Evolutionary conservation across 208 protist genomes (phyloP), one percentile per base, ranked within the genome.

Genomic region (Wallacemonas sp.): DNA sequence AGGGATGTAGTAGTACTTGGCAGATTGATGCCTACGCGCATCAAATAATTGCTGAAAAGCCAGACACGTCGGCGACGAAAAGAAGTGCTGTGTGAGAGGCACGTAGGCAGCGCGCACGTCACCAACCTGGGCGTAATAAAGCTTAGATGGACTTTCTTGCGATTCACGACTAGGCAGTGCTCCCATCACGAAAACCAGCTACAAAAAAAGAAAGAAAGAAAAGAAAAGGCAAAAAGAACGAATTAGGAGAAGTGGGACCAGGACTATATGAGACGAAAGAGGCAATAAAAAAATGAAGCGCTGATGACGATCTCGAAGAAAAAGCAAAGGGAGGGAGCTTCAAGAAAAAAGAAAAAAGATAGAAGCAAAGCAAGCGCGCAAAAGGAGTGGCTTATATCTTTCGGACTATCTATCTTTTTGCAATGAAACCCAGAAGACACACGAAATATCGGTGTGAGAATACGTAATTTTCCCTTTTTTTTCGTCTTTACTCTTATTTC

Each of bases 71-170:
- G 72, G 51, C 14, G 69, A 75, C 17, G 84, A 77, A 42, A 87
- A 90, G 67, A 85, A 90, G 69, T 87, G 77, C 15, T 58, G 62
- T 11, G 78, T 90, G 27, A 87, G 72, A 9, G 84, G 80, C 1
- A 87, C 17, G 6, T 75, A 71, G 5, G 70, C 68, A 41, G 80
- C 68, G 9, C 56, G 55, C 53, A 78, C 72, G 19, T 41, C 62
- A n/a, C 78, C 84, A 36, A 75, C 79, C 47, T 72, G 66, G 17
- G 70, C 73, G 36, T 82, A 84, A 47, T 71, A 54, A 21, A 90
- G 68, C 19, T 72, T 69, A 53, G 56, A 47, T 5, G 80, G 77
- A 55, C 71, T 71, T 60, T 87, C 84, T 24, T 79, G 70, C 36
- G 58, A 75, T 61, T 86, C 79, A 22, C 76, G 66, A 31, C 80